Evolutionary conservation across 441 rosid species (phyloP).

Genomic region (Sinapis alba): DNA sequence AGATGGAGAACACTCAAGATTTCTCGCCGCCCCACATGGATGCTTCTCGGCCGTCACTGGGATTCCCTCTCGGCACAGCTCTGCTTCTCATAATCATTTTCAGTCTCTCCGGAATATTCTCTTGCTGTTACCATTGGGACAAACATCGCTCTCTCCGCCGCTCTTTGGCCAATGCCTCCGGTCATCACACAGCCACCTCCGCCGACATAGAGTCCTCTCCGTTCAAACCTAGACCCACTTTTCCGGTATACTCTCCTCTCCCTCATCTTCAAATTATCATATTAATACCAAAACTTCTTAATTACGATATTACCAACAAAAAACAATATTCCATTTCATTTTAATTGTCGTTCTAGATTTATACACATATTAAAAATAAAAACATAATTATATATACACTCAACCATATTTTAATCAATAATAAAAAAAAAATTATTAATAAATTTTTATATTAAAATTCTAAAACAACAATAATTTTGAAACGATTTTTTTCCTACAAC

Average conservation of each 20-base stretch:
- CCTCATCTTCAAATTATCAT: not conserved
- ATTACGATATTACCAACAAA: not conserved
- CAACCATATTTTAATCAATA: no score
- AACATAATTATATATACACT: no score
- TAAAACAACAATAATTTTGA: no score
- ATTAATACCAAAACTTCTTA: not conserved
- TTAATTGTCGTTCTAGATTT: no score
- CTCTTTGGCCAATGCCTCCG: conserved; percentile 45
- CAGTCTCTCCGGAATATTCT: conserved; percentile 86
- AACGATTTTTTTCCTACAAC: no score
- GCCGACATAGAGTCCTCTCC: conserved; percentile 58
- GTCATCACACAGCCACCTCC: conserved; percentile 33
- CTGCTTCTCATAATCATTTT: conserved; percentile 76
- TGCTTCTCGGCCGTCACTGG: conserved; percentile 84
- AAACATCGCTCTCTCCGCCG: conserved; percentile 84
- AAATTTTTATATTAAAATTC: no score
- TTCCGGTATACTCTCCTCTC: conserved; percentile 43
- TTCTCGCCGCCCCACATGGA: conserved; percentile 74
- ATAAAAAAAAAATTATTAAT: no score
- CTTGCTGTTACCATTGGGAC: conserved; percentile 97
- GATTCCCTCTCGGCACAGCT: conserved; percentile 94
- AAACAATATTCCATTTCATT: no score
- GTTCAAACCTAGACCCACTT: conserved; percentile 43
- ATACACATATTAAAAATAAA: no score
- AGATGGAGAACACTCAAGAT: conserved; percentile 69